A percentile compares a stretch with the other conserved stretches of the same genome.
phyloP scores from a whole-genome alignment of 352 stramenopile species.

The Pythium vanterpoolii region DNA sequence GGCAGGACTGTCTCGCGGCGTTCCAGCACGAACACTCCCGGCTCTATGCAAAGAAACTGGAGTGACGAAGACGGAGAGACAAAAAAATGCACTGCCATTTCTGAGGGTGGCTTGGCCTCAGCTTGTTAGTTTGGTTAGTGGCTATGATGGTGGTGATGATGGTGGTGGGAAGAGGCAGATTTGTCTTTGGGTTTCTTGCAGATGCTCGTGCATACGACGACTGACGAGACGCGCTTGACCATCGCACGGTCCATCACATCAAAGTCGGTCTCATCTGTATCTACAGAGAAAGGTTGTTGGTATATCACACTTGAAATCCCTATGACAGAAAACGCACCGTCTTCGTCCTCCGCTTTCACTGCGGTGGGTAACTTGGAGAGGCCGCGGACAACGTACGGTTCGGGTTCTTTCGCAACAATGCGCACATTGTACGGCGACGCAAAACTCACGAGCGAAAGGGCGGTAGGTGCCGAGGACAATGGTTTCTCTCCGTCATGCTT shows the following conservation, averaged over 20 bases:
- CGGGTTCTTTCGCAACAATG: conserved; percentile 51
- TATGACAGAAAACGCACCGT: no score
- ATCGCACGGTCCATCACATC: conserved; percentile 79
- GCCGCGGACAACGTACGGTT: conserved; percentile 57
- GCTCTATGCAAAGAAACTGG: conserved; percentile 35
- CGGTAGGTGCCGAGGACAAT: neutral
- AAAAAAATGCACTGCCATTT: neutral
- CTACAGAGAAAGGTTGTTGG: no score
- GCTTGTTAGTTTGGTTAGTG: neutral
- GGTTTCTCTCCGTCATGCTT: neutral
- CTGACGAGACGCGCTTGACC: conserved; percentile 75
- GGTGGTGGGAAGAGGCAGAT: neutral
- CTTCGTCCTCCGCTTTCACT: conserved; percentile 24
- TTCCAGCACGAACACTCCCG: conserved; percentile 57
- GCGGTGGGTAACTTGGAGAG: conserved; percentile 19
- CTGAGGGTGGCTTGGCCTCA: neutral
- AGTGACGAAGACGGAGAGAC: neutral
- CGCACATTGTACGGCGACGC: conserved; percentile 80
- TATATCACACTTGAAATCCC: no score
- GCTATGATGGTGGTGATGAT: neutral
- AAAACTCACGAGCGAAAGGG: conserved; percentile 49
- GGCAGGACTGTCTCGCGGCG: conserved; percentile 27
- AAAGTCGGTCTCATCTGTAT: conserved; percentile 52
- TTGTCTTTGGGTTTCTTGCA: conserved; percentile 45
- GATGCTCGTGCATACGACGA: conserved; percentile 54